Conservation (phyloP, 345 rosid species). For the Populus davidiana region DNA sequence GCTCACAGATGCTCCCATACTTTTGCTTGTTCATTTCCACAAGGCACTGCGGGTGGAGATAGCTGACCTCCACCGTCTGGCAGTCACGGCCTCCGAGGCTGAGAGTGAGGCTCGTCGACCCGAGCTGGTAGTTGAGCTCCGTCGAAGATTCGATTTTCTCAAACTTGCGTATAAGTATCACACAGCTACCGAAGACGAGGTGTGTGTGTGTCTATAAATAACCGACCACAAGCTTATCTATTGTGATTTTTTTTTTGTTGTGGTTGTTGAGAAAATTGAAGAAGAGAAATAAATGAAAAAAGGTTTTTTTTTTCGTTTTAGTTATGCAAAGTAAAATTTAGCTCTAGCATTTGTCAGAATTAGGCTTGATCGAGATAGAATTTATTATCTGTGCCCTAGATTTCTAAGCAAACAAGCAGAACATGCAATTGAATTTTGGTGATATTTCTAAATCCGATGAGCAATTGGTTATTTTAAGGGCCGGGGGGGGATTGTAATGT, state of each 20-base stretch:
- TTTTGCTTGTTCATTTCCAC: constrained; percentile 62
- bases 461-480: too few relatives aligned
- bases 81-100: constrained; percentile 33
- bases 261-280: constrained; percentile 2
- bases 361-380: too few relatives aligned
- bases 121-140: constrained; percentile 37
- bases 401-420: too few relatives aligned
- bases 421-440: too few relatives aligned
- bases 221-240: neutral
- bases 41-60: constrained; percentile 62
- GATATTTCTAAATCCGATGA: too few relatives aligned
- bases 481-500: too few relatives aligned
- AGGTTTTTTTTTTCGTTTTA: too few relatives aligned
- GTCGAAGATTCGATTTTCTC: constrained; percentile 54
- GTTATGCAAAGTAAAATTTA: neutral
- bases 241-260: neutral
- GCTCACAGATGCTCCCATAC: constrained; percentile 62
- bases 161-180: constrained; percentile 66
- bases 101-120: constrained; percentile 11
- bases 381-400: too few relatives aligned
- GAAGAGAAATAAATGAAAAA: neutral
- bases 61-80: constrained; percentile 44
- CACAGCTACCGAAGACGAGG: constrained; percentile 75
- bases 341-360: too few relatives aligned
- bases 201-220: constrained; percentile 16